Evolutionary conservation across 2,329 filamentous ascomycete species (phyloP), one percentile per base, ranked within the genome.

Genomic region (Fusarium sp.): DNA sequence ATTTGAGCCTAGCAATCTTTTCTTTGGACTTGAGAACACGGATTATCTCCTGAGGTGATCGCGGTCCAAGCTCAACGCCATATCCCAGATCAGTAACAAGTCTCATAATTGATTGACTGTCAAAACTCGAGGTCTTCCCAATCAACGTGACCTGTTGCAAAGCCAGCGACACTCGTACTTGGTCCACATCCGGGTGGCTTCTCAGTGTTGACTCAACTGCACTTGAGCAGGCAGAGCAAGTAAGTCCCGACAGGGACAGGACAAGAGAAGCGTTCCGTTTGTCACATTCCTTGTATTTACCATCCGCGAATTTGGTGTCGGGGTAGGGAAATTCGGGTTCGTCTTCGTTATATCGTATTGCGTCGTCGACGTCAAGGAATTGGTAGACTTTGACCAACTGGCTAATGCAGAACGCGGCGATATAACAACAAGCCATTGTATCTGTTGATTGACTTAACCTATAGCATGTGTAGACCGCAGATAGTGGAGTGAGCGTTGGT

Each of bases 261-360:
- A 55, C 14, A 55, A 55, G 7, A 3, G 36, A 51, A 24, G 22
- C 20, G 8, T 24, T 5, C 1, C 5, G 1, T 39, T 20, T 41
- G 0, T 13, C 22, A 1, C 12, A 10, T 12, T 18, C 3, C 6
- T 3, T 18, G 2, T 31, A 8, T 15, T 6, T 11, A 5, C 17
- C 12, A 1, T 10, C 1, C 10, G 36, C 7, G 26, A 5, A 22
- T 31, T 41, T 39, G 17, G 0, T 12, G 10, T 6, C 3, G 6
- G 24, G 7, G 7, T 14, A n/a, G 0, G 7, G 26, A 4, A 18
- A 4, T 15, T 55, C 51, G 4, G 51, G 9, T 13, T 55, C 51
- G 15, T 55, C 51, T 31, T 55, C 51, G 5, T 55, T 55, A 12
- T 55, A 55, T 31, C 26, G 36, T 9, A 55, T 55, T 3, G 51